These are phyloP conservation scores for Symmetrospora coprosmae DNA, from an alignment of 768 basidiomycete species.

Conservation along the genomic window DNA sequence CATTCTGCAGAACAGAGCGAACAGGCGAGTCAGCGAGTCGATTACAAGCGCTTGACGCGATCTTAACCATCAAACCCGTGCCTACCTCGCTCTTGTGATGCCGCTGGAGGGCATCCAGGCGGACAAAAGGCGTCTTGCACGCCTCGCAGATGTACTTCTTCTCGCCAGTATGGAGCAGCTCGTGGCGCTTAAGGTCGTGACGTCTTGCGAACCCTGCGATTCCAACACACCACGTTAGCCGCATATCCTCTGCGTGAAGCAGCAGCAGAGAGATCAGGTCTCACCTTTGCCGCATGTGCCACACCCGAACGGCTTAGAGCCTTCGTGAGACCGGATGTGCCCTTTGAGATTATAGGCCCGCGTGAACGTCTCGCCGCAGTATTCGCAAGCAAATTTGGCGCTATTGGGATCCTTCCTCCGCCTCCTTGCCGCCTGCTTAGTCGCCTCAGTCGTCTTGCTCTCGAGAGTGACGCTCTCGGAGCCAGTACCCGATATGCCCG, in stretches of 20 bases:
- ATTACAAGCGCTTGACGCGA: background rate
- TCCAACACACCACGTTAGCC: background rate
- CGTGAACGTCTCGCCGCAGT: slow-evolving; percentile 25
- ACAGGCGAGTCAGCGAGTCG: background rate
- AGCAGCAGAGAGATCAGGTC: background rate
- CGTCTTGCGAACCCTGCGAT: slow-evolving; percentile 20
- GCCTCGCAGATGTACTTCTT: slow-evolving; percentile 25
- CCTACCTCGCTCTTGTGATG: slow-evolving; percentile 20
- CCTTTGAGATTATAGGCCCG: slow-evolving; percentile 26
- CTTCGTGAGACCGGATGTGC: slow-evolving; percentile 20
- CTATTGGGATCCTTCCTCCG: slow-evolving; percentile 21
- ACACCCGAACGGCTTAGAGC: slow-evolving; percentile 17
- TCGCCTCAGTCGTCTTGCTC: slow-evolving; percentile 23
- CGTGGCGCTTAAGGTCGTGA: slow-evolving; percentile 23
- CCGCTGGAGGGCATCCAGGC: slow-evolving; percentile 21
- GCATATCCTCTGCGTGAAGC: background rate
- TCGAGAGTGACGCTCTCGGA: slow-evolving; percentile 11
- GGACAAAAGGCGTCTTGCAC: slow-evolving; percentile 19
- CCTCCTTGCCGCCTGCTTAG: slow-evolving; percentile 21
- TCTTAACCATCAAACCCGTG: no score
- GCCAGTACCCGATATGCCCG: background rate
- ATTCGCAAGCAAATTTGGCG: slow-evolving; percentile 25
- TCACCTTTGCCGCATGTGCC: slow-evolving; percentile 3
- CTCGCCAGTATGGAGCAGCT: slow-evolving; percentile 21
- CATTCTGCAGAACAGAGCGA: slow-evolving; percentile 1